Evolutionary conservation across 352 stramenopile genomes (phyloP), one percentile per base, ranked within the genome.

Genomic region (Pythium sukuiense): DNA sequence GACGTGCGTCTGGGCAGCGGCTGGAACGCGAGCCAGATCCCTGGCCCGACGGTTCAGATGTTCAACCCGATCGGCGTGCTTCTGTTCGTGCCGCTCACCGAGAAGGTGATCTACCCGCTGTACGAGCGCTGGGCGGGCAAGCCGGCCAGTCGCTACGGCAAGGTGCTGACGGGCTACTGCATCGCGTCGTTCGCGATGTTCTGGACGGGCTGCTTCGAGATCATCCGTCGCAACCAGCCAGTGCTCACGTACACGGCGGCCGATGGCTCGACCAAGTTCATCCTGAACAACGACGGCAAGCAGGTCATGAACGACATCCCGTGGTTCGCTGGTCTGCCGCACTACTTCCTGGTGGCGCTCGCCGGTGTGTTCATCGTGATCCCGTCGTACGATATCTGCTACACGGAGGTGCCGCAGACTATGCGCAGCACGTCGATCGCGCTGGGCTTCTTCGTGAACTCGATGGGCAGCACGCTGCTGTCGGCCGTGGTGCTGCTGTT

Each of bases 401-500:
- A 81, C 71, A 72, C 71, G n/a, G 74, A 81, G 43, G 71, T 81
- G 29, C 74, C 74, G 8, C 46, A 59, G 60, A 71, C 32, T 49
- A 77, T 82, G 69, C 61, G 70, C 37, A 65, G 59, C 27, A 77
- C 59, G 33, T 79, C 71, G 20, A 73, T 79, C 33, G 74, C 74
- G 46, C 69, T 81, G 26, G 63, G 69, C 9, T 73, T 77, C 45
- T 81, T 81, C 64, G 66, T 77, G 5, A 66, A 59, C 41, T 71
- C 65, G 9, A 71, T 71, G 65, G 64, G 65, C 52, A 63, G 50
- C 29, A 71, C 59, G 29, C 56, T 70, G 20, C 53, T 61, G 27
- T 87, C 79, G 37, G 75, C 80, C 16, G 74, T 88, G 56, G 79
- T 78, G 16, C 71, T 85, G 39, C 66, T 83, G 50, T 85, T 84